phyloP scores from a whole-genome alignment of 352 stramenopile genomes.

The Phytophthora crassamura region DNA sequence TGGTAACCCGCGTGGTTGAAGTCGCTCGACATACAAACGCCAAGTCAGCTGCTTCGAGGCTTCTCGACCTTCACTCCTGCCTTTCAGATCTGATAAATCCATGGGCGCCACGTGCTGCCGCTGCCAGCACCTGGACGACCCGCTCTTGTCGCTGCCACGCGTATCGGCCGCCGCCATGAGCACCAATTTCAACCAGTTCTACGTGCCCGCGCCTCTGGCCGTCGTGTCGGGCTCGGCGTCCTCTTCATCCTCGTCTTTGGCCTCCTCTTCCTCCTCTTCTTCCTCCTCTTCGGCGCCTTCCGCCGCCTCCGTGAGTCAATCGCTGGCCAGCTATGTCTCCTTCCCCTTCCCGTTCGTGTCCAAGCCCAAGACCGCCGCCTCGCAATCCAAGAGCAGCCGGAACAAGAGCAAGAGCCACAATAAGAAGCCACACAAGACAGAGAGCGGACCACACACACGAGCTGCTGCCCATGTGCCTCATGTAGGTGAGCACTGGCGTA shows the following conservation, averaged over 20 bases:
- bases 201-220: conserved; percentile 22
- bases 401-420: conserved; percentile 22
- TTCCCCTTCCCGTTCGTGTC: conserved; percentile 81
- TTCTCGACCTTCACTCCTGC: conserved; percentile 20
- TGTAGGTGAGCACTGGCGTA: conserved; percentile 62
- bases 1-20: conserved; percentile 26
- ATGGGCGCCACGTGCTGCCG: conserved; percentile 83
- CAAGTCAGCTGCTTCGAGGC: conserved; percentile 14
- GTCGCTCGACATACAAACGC: conserved; percentile 8
- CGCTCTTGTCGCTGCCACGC: conserved; percentile 48
- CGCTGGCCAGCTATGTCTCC: conserved; percentile 75
- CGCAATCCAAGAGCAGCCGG: conserved; percentile 12
- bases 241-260: conserved; percentile 14
- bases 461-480: conserved; percentile 21
- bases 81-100: conserved; percentile 12
- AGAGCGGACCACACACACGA: background rate
- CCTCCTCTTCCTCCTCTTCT: conserved; percentile 12
- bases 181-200: conserved; percentile 38
- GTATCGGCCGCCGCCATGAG: conserved; percentile 36
- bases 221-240: background rate
- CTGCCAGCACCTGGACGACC: conserved; percentile 75
- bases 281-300: conserved; percentile 5
- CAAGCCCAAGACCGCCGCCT: conserved; percentile 27
- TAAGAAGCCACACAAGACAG: conserved; percentile 23
- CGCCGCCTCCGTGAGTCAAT: conserved; percentile 40